A percentile compares a stretch with the other conserved stretches of the same genome.
phyloP scores from a whole-genome alignment of 257 asterid genomes.

The Nicotiana undulata region DNA sequence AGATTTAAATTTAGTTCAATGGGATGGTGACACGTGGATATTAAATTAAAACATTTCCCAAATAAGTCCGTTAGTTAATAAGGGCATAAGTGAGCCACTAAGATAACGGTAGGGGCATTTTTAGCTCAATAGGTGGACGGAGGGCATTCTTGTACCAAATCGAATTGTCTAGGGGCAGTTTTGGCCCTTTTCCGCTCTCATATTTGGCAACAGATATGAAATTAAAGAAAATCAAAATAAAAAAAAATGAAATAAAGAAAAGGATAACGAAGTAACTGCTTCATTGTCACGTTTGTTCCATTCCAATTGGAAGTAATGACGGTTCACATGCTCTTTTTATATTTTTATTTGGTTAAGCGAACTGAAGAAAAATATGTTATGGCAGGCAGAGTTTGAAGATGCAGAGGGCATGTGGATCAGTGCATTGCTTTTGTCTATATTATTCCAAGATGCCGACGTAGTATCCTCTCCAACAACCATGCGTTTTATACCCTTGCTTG shows the following conservation, averaged over 20 bases:
- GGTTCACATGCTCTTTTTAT: not conserved
- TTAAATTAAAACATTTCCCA: too few species aligned
- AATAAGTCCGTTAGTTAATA: too few species aligned
- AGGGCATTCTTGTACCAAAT: too few species aligned
- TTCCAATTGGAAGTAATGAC: not conserved
- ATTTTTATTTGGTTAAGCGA: not conserved
- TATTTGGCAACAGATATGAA: not conserved
- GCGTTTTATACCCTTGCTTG: conserved; percentile 47
- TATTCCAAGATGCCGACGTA: conserved; percentile 57
- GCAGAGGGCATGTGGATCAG: conserved; percentile 74
- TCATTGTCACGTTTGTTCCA: not conserved
- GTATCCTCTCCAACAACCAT: conserved; percentile 48
- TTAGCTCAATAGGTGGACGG: too few species aligned
- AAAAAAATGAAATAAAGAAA: not conserved
- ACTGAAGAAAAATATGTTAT: conserved; percentile 6
- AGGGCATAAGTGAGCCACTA: too few species aligned
- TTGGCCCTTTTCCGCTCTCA: too few species aligned
- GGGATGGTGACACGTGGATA: too few species aligned
- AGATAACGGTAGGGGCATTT: too few species aligned
- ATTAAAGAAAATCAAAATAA: not conserved
- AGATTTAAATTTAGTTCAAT: too few species aligned
- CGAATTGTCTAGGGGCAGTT: too few species aligned
- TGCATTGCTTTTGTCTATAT: conserved; percentile 66
- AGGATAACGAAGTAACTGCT: not conserved
- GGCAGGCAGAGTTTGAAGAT: conserved; percentile 72